Conservation (phyloP, 2,329 filamentous ascomycete genomes). For the Claviceps pazoutovae region DNA sequence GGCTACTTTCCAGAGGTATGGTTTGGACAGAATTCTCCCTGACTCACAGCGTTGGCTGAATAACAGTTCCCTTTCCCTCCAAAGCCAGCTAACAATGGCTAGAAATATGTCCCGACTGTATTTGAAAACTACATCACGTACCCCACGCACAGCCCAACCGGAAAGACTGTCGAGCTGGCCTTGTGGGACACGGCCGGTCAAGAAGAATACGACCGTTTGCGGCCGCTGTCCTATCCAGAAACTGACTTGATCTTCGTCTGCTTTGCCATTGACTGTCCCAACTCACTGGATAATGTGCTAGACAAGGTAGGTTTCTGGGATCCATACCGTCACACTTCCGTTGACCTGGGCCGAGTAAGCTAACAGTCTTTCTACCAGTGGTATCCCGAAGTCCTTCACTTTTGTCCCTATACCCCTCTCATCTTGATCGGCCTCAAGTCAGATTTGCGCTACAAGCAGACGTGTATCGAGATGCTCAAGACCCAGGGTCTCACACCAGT, state of each 20-base stretch:
- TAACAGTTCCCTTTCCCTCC: too few relatives aligned
- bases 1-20: conserved; percentile 96
- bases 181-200: conserved; percentile 98
- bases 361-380: conserved; percentile 43
- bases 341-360: neutral
- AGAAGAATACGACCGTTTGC: conserved; percentile 93
- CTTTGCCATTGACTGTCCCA: conserved; percentile 97
- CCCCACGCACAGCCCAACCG: conserved; percentile 71
- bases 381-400: conserved; percentile 98
- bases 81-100: conserved; percentile 4
- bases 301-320: conserved; percentile 60
- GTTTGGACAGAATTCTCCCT: too few relatives aligned
- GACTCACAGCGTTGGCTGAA: too few relatives aligned
- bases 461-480: conserved; percentile 96
- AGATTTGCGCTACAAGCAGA: conserved; percentile 86
- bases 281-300: conserved; percentile 94
- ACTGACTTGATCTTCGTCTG: conserved; percentile 97
- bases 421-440: conserved; percentile 95
- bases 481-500: conserved; percentile 94
- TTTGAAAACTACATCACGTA: conserved; percentile 99
- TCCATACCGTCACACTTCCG: neutral
- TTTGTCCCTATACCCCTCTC: conserved; percentile 93
- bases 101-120: conserved; percentile 99
- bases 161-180: conserved; percentile 91
- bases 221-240: conserved; percentile 92